Base-by-base conservation (phyloP, 306 rosid genomes). In the Leucaena leucocephala region DNA sequence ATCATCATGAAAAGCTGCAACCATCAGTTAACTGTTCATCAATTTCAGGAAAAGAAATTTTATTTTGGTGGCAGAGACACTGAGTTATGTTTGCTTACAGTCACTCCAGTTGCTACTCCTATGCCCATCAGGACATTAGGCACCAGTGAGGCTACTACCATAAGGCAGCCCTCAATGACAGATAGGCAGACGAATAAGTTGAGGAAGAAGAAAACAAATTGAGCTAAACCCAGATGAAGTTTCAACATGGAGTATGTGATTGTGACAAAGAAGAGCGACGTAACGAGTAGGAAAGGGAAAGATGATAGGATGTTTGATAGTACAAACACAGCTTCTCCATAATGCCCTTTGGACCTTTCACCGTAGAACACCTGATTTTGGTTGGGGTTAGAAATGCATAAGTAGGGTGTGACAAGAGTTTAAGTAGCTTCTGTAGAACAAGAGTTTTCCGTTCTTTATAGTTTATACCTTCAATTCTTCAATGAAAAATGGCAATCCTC, bases 101-200 rank as follows among this genome's bases (percentile, higher is more conserved):
- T 85, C 79, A 87, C 82, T 52, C 91, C 92, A 44, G 88, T 86
- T 38, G 87, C 92, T 6, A 86, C 81, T 68, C 88, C 84, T 58
- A 88, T 84, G 22, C 92, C 92, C 88, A 88, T 87, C 4, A 88
- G 85, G 64, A 90, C 88, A 82, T 88, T 90, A 22, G 92, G 91
- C 54, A 88, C 91, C 59, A 90, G 33, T 42, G 95, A 80, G 36
- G 95, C 92, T 38, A 90, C 95, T 73, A 87, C 88, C 92, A 90
- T 87, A 82, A 88, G 81, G 84, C 88, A 87, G 80, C 88, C 83
- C 81, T 90, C 95, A 77, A 84, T 76, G 38, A 87, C 89, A 65
- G 90, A 85, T 45, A 90, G 82, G 85, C 86, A 82, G 81, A 76
- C 49, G 68, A 85, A 87, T n/a, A 88, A 80, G 62, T 87, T 85